Base-by-base conservation (phyloP, 805 yeast genomes). In the Middelhovenomyces tepae region DNA sequence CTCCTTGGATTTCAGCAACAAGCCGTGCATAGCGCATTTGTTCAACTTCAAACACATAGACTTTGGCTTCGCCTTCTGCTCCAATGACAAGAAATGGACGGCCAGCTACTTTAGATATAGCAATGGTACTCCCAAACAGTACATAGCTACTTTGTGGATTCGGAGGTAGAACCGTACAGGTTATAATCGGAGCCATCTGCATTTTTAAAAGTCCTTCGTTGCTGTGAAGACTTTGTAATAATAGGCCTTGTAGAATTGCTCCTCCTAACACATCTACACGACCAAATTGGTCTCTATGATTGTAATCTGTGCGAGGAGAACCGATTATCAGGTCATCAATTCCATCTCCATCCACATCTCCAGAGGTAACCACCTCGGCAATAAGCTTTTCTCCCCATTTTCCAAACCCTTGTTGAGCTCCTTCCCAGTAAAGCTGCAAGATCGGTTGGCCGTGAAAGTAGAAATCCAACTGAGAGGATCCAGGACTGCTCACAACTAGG, bases 401-500 rank as follows among this genome's bases (percentile, higher is more conserved):
- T 2, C 78, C 73, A 38, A 65, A 56, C 15, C 24, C 27, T 9
- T 46, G 31, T 7, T 47, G 30, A 6, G 66, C 38, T 15, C 40
- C 36, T 16, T 42, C 13, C 32, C 57, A 58, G 19, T 17, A 30
- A 9, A 58, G 52, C 1, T 46, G 57, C 11, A 57, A 43, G 22
- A 51, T 22, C 16, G 38, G 48, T n/a, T 25, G 40, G 3, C 43
- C 38, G 17, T 47, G 43, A 9, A 46, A 42, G 38, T 53, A 70
- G 5, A 73, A 36, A 29, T 62, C 60, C 1, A 76, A 31, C 1
- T 46, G 39, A 3, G 75, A 70, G 0, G 48, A 25, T 0, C 82
- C 81, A 0, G 82, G 80, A 33, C 69, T 65, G 1, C 73, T 50
- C 3, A 72, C 60, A 0, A 67, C 60, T 5, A 75, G 48, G 31